Base-by-base conservation (phyloP, 2,329 filamentous ascomycete genomes). In the Samsoniella hepiali region DNA sequence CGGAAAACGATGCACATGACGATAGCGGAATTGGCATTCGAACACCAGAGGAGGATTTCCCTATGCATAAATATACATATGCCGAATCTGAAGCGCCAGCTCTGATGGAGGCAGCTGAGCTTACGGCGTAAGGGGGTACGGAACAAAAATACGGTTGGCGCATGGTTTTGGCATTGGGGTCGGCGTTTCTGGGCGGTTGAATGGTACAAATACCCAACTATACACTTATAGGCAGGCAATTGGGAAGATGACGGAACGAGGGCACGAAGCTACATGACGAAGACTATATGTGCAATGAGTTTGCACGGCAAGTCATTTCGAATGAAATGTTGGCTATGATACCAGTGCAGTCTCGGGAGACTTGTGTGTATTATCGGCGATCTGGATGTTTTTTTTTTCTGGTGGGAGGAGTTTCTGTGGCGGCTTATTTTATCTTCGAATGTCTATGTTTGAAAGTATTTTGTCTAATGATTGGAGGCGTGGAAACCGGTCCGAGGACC, bases 1-100 rank as follows among this genome's bases (percentile, higher is more conserved):
- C 79, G 53, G 79, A 81, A 31, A 70, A 78, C 64, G 81, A 82
- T 63, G 76, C 72, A 3, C 84, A 88, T 65, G 89, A 92, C 68
- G 90, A 92, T 68, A 92, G 89, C 69, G 89, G 88, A 1, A 92
- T 92, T 65, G 88, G 88, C 36, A 88, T 92, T 69, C 78, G 85
- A 58, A 88, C 86, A 5, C 86, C 86, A 1, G 87, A 89, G 60
- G 86, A 88, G 62, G 86, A 89, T 32, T 86, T 86, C 54, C 78
- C 82, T 1, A 81, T 85, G 72, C 83, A 84, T 59, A 88, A 88
- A 70, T 88, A 82, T 70, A 77, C 79, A 10, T 82, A 81, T 64
- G 69, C 76, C 13, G 73, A 73, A 44, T 65, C 72, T 32, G 75
- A 78, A 38, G 72, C 70, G 32, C 72, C 77, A 61, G 69, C 67